These are phyloP conservation scores for Onygena corvina DNA, from an alignment of 2,329 filamentous ascomycete species.

Conservation along the genomic window DNA sequence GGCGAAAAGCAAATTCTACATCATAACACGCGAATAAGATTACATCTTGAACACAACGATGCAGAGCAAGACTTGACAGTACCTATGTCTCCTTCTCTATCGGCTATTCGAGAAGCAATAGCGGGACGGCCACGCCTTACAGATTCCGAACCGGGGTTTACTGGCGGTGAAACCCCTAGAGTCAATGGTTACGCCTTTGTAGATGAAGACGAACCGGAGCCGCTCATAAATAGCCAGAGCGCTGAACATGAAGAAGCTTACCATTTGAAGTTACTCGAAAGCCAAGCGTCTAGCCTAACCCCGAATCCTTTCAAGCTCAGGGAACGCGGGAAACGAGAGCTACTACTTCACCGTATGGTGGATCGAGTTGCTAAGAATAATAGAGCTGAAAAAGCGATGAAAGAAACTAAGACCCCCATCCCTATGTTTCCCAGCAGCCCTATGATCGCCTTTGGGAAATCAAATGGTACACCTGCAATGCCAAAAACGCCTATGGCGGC, in stretches of 20 bases:
- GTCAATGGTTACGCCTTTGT: slow-evolving; percentile 94
- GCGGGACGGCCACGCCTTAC: slow-evolving; percentile 54
- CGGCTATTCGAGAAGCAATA: slow-evolving; percentile 73
- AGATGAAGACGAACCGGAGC: slow-evolving; percentile 52
- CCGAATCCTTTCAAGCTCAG: slow-evolving; percentile 71
- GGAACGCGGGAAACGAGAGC: slow-evolving; percentile 63
- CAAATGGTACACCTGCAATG: slow-evolving; percentile 16
- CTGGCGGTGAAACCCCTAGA: slow-evolving; percentile 67
- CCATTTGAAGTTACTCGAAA: slow-evolving; percentile 21
- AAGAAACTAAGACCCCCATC: slow-evolving; percentile 43
- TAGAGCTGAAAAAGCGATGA: slow-evolving; percentile 47
- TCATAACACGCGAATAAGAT: slow-evolving; percentile 67
- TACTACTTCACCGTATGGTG: slow-evolving; percentile 73
- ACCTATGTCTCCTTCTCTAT: slow-evolving; percentile 70
- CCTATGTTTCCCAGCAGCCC: slow-evolving; percentile 33
- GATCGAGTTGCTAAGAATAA: slow-evolving; percentile 66
- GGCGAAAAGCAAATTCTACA: slow-evolving; percentile 68
- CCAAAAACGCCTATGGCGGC: slow-evolving; percentile 11
- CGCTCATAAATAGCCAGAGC: slow-evolving; percentile 27
- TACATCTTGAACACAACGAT: slow-evolving; percentile 15
- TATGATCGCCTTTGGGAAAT: slow-evolving; percentile 25
- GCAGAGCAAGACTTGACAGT: slow-evolving; percentile 30
- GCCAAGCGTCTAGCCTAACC: slow-evolving; percentile 33
- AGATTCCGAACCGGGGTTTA: slow-evolving; percentile 49
- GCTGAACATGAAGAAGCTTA: slow-evolving; percentile 41